A percentile compares a stretch with the other conserved stretches of the same genome.
These are phyloP conservation scores for Penicillium lividum DNA, from an alignment of 495 filamentous ascomycete species.

Conservation along the genomic window DNA sequence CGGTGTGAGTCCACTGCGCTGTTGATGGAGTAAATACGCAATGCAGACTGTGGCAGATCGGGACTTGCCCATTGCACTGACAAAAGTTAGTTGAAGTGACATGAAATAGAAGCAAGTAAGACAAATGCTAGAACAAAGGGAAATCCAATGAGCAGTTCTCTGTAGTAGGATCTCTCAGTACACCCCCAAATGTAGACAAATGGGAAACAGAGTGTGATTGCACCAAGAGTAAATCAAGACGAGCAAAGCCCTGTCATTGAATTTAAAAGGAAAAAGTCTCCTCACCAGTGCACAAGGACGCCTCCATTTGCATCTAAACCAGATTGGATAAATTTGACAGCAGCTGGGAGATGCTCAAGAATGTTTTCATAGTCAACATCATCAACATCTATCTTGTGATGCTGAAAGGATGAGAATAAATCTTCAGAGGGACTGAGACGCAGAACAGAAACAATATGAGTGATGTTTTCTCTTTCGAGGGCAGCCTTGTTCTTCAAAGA, in stretches of 20 bases:
- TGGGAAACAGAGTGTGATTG: too few species aligned
- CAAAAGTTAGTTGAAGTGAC: conserved; percentile 43
- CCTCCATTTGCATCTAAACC: conserved; percentile 68
- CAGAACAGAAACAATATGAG: conserved; percentile 86
- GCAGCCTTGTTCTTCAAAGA: conserved; percentile 57
- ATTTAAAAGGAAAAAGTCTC: conserved; percentile 49
- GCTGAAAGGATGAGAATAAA: conserved; percentile 58
- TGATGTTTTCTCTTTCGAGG: conserved; percentile 72
- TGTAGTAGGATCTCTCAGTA: too few species aligned
- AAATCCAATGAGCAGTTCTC: conserved; percentile 13
- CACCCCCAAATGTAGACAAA: not conserved
- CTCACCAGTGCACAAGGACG: conserved; percentile 79
- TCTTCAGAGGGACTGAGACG: conserved; percentile 50
- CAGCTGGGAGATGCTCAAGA: conserved; percentile 72
- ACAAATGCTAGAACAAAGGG: conserved; percentile 28
- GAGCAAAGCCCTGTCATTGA: not conserved
- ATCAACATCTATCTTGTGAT: conserved; percentile 79
- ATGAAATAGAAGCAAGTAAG: not conserved
- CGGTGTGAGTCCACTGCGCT: conserved; percentile 56
- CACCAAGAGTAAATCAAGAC: conserved; percentile 2
- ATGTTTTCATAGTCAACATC: conserved; percentile 87
- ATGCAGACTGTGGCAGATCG: conserved; percentile 82
- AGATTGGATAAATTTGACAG: conserved; percentile 81
- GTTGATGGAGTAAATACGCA: conserved; percentile 79
- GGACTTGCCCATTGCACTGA: conserved; percentile 94